Evolutionary conservation across 352 stramenopile genomes (phyloP), one percentile per base, ranked within the genome.

Genomic region (Pythium pectinolyticum): DNA sequence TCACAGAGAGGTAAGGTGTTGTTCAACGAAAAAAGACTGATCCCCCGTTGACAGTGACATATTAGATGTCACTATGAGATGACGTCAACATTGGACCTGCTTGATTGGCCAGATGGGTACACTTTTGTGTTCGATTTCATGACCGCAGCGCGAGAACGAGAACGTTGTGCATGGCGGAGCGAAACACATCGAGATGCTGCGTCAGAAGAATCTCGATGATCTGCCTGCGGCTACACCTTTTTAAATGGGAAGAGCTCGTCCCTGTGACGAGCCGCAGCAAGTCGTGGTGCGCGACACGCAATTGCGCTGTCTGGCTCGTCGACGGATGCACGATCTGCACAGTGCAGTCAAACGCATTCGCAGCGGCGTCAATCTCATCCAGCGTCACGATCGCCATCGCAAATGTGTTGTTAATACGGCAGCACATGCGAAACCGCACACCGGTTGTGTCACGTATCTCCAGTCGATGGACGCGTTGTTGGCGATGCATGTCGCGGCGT

Each of bases 141-240:
- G 28, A 52, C 39, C 30, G 57, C 37, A 66, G n/a, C 1, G 52
- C 55, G 3, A 78, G 35, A 43, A 77, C 67, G n/a, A 82, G 47
- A 45, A 81, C 32, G 14, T 59, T 49, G 40, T 75, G 70, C 39
- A 61, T 51, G 3, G 39, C 56, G 0, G 73, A 81, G 1, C 73
- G 60, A 40, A 81, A 81, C 19, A 77, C 61, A 24, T 79, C 68
- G 28, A 82, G 49, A 35, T 79, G 69, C 28, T 66, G 35, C 14
- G 9, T 30, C 15, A 79, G 45, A 1, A 82, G 20, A 27, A 51
- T 32, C 11, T 70, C 48, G 0, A 75, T 37, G 17, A 76, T 54
- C 41, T 64, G n/a, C 0, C 59, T 53, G 2, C 72, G 65, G 15
- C 50, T 55, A 31, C 31, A 52, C 9, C n/a, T 20, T n/a, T n/a